Percentiles rank a stretch among this genome's conserved stretches.
phyloP scores from a whole-genome alignment of 2,329 filamentous ascomycete species.

The Nectriaceae sp. region DNA sequence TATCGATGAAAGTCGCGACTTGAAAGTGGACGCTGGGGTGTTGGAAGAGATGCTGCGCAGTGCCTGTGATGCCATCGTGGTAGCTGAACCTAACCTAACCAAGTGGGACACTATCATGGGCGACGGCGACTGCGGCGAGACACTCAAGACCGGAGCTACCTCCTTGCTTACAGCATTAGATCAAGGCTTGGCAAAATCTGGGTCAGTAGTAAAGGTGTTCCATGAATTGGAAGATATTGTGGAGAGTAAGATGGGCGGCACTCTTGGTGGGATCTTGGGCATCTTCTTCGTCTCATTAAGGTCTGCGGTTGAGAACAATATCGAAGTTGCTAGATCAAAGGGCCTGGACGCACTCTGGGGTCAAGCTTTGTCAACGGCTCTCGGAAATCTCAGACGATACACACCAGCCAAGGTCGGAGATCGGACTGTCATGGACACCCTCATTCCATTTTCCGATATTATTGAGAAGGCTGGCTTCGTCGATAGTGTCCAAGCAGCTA shows the following conservation, averaged over 20 bases:
- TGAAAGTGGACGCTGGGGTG: conserved; percentile 50
- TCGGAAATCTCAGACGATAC: conserved; percentile 51
- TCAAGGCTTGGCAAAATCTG: conserved; percentile 39
- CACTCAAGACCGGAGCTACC: conserved; percentile 54
- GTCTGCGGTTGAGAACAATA: conserved; percentile 42
- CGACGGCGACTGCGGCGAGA: conserved; percentile 68
- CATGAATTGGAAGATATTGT: conserved; percentile 54
- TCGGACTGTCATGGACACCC: conserved; percentile 58
- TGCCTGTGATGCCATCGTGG: conserved; percentile 54
- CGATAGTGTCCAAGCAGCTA: conserved; percentile 59
- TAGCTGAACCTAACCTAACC: conserved; percentile 63
- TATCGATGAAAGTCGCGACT: conserved; percentile 41
- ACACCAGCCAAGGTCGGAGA: conserved; percentile 58
- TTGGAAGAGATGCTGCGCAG: conserved; percentile 58
- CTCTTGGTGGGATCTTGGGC: conserved; percentile 53
- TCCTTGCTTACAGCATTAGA: conserved; percentile 50
- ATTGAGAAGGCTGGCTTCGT: conserved; percentile 53
- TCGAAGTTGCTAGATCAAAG: conserved; percentile 30
- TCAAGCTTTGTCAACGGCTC: conserved; percentile 41
- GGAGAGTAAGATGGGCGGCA: conserved; percentile 57
- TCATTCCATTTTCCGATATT: conserved; percentile 54
- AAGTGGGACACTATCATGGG: conserved; percentile 65
- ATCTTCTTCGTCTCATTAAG: conserved; percentile 55
- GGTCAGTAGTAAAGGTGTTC: conserved; percentile 50
- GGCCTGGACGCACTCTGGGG: conserved; percentile 45